Base-by-base conservation (phyloP, 2,329 filamentous ascomycete genomes). In the Penicillium sp. region DNA sequence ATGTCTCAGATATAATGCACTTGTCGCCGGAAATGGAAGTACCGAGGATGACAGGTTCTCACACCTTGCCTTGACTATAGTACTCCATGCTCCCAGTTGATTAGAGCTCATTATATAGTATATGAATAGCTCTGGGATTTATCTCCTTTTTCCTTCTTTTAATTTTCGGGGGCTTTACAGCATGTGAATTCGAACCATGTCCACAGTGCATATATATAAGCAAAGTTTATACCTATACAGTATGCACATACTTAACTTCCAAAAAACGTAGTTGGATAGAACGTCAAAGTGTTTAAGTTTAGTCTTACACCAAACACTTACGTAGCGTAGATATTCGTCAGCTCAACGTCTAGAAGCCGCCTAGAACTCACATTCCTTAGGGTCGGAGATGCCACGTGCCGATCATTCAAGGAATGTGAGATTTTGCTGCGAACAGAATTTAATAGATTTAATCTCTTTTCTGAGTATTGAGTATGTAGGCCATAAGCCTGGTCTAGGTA, bases 11-110 rank as follows among this genome's bases (percentile, higher is more conserved):
- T 10, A 55, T 21, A 47, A 55, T 45, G 41, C 3, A 3, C 1
- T 47, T 50, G 38, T 60, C 12, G 48, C 58, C 53, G 59, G 35
- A 31, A 59, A 56, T 51, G 53, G 60, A 55, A 52, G 32, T 29
- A 18, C 25, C 16, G 3, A 18, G 31, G 21, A 39, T 15, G 15
- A 49, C 16, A 16, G 34, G 12, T 16, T 27, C 32, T 27, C 12
- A 9, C 18, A n/a, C 27, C 48, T 39, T 25, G 37, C n/a, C 40
- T 40, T 48, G 57, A 25, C 13, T 52, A 45, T 35, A 60, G 53
- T 3, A 32, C 29, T 25, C 9, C 18, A 34, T 25, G 2, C 23
- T 46, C 15, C 31, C 29, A 46, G 18, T 15, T 1, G 5, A 46
- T 34, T 25, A 8, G 8, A 10, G 25, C 7, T 29, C 29, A 10